Base-by-base conservation (phyloP, 306 rosid species). In the Corylus avellana region DNA sequence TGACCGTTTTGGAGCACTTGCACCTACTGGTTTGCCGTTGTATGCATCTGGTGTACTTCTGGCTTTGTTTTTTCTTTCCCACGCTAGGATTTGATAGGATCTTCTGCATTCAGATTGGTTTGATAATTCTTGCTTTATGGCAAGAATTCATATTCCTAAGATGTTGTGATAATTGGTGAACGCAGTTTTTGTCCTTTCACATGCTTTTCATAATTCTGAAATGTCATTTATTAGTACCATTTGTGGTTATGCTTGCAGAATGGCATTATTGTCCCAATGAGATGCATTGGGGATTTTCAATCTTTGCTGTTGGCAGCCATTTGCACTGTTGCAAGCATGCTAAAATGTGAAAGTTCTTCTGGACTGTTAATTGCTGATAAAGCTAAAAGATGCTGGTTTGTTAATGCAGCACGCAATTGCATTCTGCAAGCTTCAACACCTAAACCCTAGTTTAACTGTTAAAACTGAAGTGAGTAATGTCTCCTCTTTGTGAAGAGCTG, bases 341-440 rank as follows among this genome's bases (percentile, higher is more conserved):
- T 88, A 72, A 2, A 32, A 32, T 79, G 80, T 80, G 83, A 86
- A 90, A 92, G 84, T 74, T 78, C 92, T 84, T 82, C 91, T 17
- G 90, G 82, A 67, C 76, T 71, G 56, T 84, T 50, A 79, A 63
- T 57, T 78, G 86, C 87, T 66, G 97, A 87, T 80, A 88, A 89
- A 84, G 85, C 78, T 71, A 93, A 91, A 84, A 88, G 85, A 81
- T 78, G 86, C 88, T 94, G 95, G 86, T 92, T 94, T 75, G 88
- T 92, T 68, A 94, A 88, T 81, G 94, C 97, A 70, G 92, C 95
- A 22, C 25, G 25, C 25, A 79, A 88, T 89, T 81, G 87, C 88
- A 6, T 91, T 95, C 87, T 95, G 98, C 91, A 95, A 95, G 84
- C 92, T 92, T 84, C 98, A 95, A 85, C 98, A 95, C 79, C 94